phyloP scores from a whole-genome alignment of 179 eudicot species.

The Sideroxylon spinosum region DNA sequence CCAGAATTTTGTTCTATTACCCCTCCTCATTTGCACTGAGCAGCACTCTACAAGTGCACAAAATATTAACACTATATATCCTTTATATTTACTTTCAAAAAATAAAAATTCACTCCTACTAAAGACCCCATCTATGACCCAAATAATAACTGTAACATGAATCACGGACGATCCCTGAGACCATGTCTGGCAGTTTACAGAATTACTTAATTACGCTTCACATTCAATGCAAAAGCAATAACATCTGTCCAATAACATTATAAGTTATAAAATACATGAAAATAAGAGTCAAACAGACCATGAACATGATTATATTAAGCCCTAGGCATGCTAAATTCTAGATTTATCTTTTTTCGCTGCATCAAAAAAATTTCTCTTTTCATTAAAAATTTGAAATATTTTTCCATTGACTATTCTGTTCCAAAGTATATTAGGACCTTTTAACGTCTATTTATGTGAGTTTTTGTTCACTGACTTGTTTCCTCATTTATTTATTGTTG shows the following conservation, averaged over 20 bases:
- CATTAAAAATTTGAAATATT: not conserved
- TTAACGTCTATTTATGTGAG: not conserved
- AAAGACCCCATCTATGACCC: not conserved
- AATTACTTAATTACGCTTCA: not conserved
- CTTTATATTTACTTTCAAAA: no score
- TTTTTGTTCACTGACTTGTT: not conserved
- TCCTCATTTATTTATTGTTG: slow-evolving; percentile 1
- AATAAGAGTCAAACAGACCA: not conserved
- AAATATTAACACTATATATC: no score
- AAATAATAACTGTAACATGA: not conserved
- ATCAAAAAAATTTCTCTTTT: not conserved
- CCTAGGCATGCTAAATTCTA: not conserved
- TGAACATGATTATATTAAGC: not conserved
- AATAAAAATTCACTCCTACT: not conserved
- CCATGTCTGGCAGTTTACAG: not conserved
- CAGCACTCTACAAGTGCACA: no score
- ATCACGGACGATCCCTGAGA: not conserved
- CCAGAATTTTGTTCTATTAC: no score
- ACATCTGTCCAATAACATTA: not conserved
- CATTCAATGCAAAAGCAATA: not conserved
- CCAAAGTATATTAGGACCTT: not conserved
- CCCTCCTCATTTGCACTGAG: no score
- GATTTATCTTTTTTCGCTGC: not conserved
- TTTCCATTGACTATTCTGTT: not conserved
- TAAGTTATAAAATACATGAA: not conserved